Base-by-base conservation (phyloP, 768 basidiomycete genomes). In the Pleurotus pulmonarius region DNA sequence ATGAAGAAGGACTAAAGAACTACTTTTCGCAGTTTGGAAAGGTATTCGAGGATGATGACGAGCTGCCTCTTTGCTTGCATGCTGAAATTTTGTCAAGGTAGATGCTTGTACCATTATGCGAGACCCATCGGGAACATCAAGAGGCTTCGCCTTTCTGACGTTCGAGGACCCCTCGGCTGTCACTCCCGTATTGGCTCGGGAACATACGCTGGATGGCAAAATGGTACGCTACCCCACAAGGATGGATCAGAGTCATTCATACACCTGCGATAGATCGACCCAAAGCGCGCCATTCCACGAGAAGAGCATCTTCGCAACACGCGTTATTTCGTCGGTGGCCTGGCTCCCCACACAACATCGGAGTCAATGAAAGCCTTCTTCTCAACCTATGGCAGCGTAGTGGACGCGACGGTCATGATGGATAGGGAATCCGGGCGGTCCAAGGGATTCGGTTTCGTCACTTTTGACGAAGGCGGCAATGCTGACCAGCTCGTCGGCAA, bases 71-170 rank as follows among this genome's bases (percentile, higher is more conserved):
- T 22, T 54, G 49, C 56, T 45, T 60, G n/a, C 41, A 24, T 55
- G 25, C 61, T 64, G n/a, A 59, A 46, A 12, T 56, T 48, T 44
- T 38, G 46, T 56, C 5, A 80, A 83, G 75, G 86, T 93, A 67
- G 87, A 88, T 64, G 86, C 88, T 18, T 88, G 85, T 60, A 92
- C 88, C 5, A 91, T 92, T 66, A 92, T 93, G 90, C 86, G 90
- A 58, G 91, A 92, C 69, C 80, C 83, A 4, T 78, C 71, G 16
- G 82, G 88, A 13, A 81, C 88, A 15, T 92, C 91, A 20, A 75
- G 90, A 60, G 91, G 91, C 0, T 93, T 93, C 68, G 91, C 89
- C 0, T 93, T 93, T 66, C 71, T 93, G 65, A 93, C 91, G 3
- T 93, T 92, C 65, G 83, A 85, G 64, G 83, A 89, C 46, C 67